phyloP scores from a whole-genome alignment of 345 rosid species.

The Eucalyptus tenuipes region DNA sequence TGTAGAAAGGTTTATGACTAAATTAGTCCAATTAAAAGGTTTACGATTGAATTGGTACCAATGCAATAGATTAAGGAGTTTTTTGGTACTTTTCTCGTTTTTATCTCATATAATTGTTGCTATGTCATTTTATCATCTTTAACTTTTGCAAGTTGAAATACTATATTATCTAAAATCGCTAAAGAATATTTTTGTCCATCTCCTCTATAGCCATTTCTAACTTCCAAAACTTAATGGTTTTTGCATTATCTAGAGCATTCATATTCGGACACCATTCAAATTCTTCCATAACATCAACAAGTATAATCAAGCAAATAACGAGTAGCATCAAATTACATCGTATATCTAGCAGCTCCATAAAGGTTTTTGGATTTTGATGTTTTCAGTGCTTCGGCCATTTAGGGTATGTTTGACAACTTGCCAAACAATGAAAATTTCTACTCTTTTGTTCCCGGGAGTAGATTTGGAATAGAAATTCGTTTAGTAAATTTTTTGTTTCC shows the following conservation, averaged over 20 bases:
- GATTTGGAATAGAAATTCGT: too few relatives aligned
- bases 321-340: not conserved
- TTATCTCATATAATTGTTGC: not conserved
- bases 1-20: too few relatives aligned
- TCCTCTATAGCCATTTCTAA: not conserved
- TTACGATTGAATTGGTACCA: accelerated
- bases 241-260: constrained; percentile 71
- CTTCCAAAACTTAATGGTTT: constrained; percentile 25
- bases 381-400: not conserved
- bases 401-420: too few relatives aligned
- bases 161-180: not conserved
- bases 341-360: not conserved
- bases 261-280: constrained; percentile 69
- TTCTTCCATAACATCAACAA: constrained; percentile 94
- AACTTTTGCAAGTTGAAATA: not conserved
- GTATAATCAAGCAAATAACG: constrained; percentile 4
- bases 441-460: too few relatives aligned
- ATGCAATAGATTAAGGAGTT: not conserved
- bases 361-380: not conserved
- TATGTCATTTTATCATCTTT: not conserved
- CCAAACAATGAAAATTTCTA: too few relatives aligned
- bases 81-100: not conserved
- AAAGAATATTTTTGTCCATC: not conserved
- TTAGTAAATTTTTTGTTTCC: too few relatives aligned
- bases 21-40: too few relatives aligned